Conservation (phyloP, 169 alveolate genomes). For the Plasmodium knowlesi region DNA sequence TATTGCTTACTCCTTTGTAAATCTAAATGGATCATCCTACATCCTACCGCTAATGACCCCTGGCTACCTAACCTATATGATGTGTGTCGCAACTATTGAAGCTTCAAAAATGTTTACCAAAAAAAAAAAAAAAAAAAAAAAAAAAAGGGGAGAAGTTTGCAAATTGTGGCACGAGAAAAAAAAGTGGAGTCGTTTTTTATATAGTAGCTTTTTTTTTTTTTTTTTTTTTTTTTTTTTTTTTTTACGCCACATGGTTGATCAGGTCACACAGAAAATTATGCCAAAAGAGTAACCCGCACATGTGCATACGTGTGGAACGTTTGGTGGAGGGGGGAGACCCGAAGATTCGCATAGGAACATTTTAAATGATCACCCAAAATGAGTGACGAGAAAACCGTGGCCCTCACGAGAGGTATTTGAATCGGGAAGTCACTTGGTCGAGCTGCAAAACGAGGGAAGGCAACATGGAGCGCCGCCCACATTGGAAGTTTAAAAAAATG, state of each 20-base stretch:
- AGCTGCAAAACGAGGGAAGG: conserved; percentile 45
- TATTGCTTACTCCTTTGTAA: background rate
- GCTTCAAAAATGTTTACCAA: background rate
- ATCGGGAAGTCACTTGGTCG: conserved; percentile 27
- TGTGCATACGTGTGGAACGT: background rate
- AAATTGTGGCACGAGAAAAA: background rate
- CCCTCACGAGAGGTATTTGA: conserved; percentile 25
- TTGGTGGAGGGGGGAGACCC: background rate
- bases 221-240: background rate
- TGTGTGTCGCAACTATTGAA: background rate
- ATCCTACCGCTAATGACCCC: background rate
- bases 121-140: background rate
- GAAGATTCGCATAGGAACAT: background rate
- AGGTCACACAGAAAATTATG: background rate
- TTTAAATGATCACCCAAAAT: background rate
- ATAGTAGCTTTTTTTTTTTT: too few relatives aligned
- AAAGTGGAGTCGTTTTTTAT: background rate
- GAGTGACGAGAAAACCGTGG: background rate
- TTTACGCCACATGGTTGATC: background rate
- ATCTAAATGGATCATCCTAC: background rate
- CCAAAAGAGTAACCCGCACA: background rate
- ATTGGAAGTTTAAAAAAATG: conserved; percentile 30
- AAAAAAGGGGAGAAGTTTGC: background rate
- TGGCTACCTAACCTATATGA: background rate
- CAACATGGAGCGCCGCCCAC: background rate